Conservation (phyloP, 768 basidiomycete species). For the Suillus ampliporus region DNA sequence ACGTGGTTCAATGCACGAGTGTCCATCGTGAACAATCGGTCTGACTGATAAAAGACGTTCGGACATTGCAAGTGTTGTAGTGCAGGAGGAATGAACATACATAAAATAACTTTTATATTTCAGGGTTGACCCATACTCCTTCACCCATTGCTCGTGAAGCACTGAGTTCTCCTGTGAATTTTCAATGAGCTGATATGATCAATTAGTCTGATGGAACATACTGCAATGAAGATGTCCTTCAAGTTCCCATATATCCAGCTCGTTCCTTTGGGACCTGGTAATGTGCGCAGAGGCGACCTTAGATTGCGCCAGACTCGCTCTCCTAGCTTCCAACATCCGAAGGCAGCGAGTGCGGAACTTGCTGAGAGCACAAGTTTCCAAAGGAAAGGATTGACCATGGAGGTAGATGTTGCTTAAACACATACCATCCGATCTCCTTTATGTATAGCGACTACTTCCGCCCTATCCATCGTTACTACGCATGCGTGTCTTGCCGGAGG, state of each 20-base stretch:
- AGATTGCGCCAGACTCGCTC: conserved; percentile 37
- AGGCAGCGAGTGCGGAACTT: conserved; percentile 25
- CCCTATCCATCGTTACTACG: too few relatives aligned
- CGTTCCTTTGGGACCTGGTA: conserved; percentile 55
- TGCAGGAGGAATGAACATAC: conserved; percentile 36
- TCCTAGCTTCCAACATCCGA: conserved; percentile 39
- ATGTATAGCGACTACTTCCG: too few relatives aligned
- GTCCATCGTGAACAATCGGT: conserved; percentile 62
- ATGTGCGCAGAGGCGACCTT: conserved; percentile 49
- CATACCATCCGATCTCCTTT: too few relatives aligned
- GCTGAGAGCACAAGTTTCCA: conserved; percentile 11
- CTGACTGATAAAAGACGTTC: conserved; percentile 24
- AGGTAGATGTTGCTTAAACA: neutral
- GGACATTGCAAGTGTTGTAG: neutral
- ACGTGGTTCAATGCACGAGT: conserved; percentile 68
- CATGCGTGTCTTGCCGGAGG: too few relatives aligned
- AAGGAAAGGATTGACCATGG: neutral
- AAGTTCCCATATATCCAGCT: conserved; percentile 57
- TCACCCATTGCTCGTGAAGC: conserved; percentile 50
- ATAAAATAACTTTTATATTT: conserved; percentile 50
- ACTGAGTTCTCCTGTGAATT: conserved; percentile 29
- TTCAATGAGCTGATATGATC: neutral
- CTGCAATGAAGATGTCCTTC: conserved; percentile 48
- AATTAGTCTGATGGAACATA: conserved; percentile 23
- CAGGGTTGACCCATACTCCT: conserved; percentile 53